Evolutionary conservation across 345 rosid species (phyloP).

Genomic region (Psidium guajava): DNA sequence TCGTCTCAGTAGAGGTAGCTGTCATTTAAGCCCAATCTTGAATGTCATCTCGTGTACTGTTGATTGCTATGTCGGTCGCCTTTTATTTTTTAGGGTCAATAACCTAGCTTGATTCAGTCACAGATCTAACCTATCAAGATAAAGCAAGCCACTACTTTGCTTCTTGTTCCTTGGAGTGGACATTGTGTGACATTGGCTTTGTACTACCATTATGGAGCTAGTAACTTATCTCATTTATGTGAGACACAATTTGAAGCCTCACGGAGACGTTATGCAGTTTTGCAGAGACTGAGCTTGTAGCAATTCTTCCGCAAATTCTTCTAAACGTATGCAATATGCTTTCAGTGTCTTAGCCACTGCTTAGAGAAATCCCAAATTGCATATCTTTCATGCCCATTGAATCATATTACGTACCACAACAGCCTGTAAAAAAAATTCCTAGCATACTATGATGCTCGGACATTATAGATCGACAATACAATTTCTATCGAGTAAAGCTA

Average conservation of each 20-base stretch:
- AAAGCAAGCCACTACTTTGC: background rate
- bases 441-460: background rate
- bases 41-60: background rate
- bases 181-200: background rate
- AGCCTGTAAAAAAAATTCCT: background rate
- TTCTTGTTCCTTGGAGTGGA: background rate
- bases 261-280: slow-evolving; percentile 84
- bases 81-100: slow-evolving; percentile 29
- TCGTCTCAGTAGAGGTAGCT: background rate
- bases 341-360: too few species aligned
- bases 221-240: background rate
- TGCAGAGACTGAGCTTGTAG: slow-evolving; percentile 14
- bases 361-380: too few species aligned
- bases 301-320: too few species aligned
- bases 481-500: too few species aligned
- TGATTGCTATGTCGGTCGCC: background rate
- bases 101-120: slow-evolving; percentile 91
- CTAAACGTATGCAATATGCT: too few species aligned
- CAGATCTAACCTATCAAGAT: slow-evolving; percentile 83
- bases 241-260: slow-evolving; percentile 32
- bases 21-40: background rate
- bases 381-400: background rate
- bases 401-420: background rate
- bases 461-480: background rate
- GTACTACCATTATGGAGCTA: background rate